These are phyloP conservation scores for Psilocybe azurescens DNA, from an alignment of 768 basidiomycete species.

Conservation along the genomic window DNA sequence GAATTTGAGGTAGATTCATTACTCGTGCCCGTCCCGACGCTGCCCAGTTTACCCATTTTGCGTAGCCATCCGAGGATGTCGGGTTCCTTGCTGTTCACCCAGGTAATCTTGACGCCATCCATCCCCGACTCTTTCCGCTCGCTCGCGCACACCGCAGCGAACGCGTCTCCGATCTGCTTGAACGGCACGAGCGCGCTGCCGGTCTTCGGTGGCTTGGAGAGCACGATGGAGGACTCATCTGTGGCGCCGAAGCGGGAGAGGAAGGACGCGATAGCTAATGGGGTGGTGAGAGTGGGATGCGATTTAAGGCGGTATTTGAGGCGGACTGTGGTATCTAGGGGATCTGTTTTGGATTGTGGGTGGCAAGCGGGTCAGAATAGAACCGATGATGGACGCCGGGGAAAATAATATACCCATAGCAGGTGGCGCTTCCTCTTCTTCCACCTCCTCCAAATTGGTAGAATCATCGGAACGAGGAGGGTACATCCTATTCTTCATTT, in stretches of 20 bases:
- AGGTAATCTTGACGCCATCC: constrained; percentile 68
- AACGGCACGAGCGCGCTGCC: constrained; percentile 80
- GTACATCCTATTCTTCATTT: constrained; percentile 51
- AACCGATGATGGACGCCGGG: neutral
- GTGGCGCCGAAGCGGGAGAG: constrained; percentile 65
- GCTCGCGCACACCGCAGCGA: constrained; percentile 72
- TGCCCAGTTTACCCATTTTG: constrained; percentile 68
- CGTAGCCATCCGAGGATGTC: constrained; percentile 75
- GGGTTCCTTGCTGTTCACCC: constrained; percentile 80
- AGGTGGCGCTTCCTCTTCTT: constrained; percentile 58
- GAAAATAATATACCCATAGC: constrained; percentile 48
- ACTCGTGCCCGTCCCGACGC: constrained; percentile 10
- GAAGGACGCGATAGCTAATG: constrained; percentile 52
- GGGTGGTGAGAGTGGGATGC: constrained; percentile 60
- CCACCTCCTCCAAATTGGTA: constrained; percentile 34
- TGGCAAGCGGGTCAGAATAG: constrained; percentile 8
- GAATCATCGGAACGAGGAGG: constrained; percentile 20
- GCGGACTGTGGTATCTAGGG: constrained; percentile 77
- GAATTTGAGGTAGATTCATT: constrained; percentile 6
- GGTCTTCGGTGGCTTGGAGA: constrained; percentile 67
- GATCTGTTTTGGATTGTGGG: constrained; percentile 39
- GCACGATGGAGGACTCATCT: constrained; percentile 68
- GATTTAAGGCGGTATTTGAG: constrained; percentile 69
- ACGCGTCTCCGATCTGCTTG: constrained; percentile 76
- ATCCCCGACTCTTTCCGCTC: constrained; percentile 56